Evolutionary conservation across 169 alveolate genomes (phyloP), one percentile per base, ranked within the genome.

Genomic region (Pseudocohnilembus persalinus): DNA sequence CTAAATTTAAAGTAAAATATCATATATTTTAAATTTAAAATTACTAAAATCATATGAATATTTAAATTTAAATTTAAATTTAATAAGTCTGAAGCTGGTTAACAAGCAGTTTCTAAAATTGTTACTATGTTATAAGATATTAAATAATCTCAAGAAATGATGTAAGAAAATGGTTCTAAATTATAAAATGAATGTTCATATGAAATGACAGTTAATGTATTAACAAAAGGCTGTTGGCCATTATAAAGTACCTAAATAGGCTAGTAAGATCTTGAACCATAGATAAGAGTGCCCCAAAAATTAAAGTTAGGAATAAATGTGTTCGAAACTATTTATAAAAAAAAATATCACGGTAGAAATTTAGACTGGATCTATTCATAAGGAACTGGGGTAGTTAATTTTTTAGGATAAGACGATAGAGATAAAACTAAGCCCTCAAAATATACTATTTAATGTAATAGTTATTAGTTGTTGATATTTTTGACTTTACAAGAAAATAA

Each of bases 171-270:
- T 72, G 76, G 81, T 68, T 35, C 31, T 26, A 79, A 76, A 30
- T 77, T 81, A 4, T 29, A 29, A n/a, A 76, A 29, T n/a, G 74
- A 75, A 25, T 31, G 79, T 30, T 76, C 79, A 30, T 80, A 90
- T 29, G 92, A 88, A 1, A 65, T 88, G 27, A 85, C 30, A 63
- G 93, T 89, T 28, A 91, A 86, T 49, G 86, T 92, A 26, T 82
- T 92, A 26, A 88, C 96, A 0, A 64, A 76, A 20, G 96, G 96
- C 16, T 81, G 87, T 73, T 92, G 96, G 96, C 94, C 96, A 32
- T 81, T 88, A 27, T 84, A 85, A 68, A 32, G 35, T 28, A 83
- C 82, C 33, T 81, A 83, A 63, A 87, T 87, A 6, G 83, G 68
- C 4, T 11, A 49, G 20, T 20, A 4, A 11, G 20, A 49, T 20